Percentiles rank a stretch among this genome's conserved stretches.
phyloP scores from a whole-genome alignment of 345 rosid genomes.

The Carallia brachiata region DNA sequence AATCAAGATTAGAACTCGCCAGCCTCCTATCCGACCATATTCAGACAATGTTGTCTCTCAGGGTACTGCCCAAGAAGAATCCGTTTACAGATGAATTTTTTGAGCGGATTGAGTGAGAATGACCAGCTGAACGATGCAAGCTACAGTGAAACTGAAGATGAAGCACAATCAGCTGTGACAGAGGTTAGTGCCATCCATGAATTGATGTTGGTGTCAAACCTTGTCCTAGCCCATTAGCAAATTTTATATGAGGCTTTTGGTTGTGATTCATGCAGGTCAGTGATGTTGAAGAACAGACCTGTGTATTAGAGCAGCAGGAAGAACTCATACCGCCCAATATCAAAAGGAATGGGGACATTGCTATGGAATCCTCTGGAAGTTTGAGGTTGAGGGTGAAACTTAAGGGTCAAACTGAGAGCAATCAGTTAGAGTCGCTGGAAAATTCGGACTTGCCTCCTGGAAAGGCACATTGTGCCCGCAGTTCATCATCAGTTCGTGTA shows the following conservation, averaged over 20 bases:
- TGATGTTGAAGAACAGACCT: constrained; percentile 13
- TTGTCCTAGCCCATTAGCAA: not conserved
- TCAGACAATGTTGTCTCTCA: constrained; percentile 33
- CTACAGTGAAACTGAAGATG: constrained; percentile 36
- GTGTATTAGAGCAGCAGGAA: constrained; percentile 9
- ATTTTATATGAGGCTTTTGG: not conserved
- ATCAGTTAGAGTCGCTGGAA: constrained; percentile 9
- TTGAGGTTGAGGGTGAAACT: constrained; percentile 31
- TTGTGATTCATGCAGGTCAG: constrained; percentile 28
- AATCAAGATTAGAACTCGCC: constrained; percentile 51
- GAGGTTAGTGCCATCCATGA: constrained; percentile 37
- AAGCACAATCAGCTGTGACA: constrained; percentile 37
- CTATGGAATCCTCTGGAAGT: constrained; percentile 19
- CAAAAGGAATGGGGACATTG: constrained; percentile 16
- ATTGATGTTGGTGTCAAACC: not conserved
- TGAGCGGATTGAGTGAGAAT: constrained; percentile 7
- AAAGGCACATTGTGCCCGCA: not conserved
- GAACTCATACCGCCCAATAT: constrained; percentile 9
- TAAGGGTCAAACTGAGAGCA: constrained; percentile 10
- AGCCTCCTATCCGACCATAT: constrained; percentile 27
- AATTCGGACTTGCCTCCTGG: constrained; percentile 2
- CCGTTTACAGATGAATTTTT: constrained; percentile 33
- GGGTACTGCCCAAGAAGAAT: constrained; percentile 70
- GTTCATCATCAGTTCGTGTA: constrained; percentile 7
- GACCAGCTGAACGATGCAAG: constrained; percentile 17